Evolutionary conservation across 768 basidiomycete genomes (phyloP), one percentile per base, ranked within the genome.

Genomic region (Trametes cubensis): DNA sequence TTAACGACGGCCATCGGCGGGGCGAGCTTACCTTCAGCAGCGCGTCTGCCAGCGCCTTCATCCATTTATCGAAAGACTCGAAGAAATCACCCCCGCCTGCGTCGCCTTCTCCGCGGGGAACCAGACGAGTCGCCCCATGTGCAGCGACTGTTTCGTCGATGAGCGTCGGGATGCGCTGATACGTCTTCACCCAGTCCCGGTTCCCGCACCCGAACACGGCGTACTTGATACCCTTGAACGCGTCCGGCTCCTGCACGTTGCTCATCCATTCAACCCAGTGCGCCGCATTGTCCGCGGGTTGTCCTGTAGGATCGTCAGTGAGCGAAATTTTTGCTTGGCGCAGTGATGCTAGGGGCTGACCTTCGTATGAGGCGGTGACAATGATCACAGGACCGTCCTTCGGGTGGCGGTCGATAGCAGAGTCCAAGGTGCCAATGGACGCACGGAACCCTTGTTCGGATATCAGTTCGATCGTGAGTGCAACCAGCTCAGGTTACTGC

Each of bases 151-250:
- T 59, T 26, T 64, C 67, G 65, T 82, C 81, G 58, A 76, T 70
- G 4, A 80, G 68, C 34, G 39, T 75, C 7, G 81, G 81, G 25
- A 83, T 77, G 26, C 76, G 76, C 64, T 81, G 80, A 69, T 76
- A 83, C 11, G 81, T 81, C 47, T 73, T 66, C 14, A 71, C 71
- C 81, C 81, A 83, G 62, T 83, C 81, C 40, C 71, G 74, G 68
- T 83, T 79, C 2, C 81, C 81, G 62, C 80, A 81, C 1, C 81
- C 81, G 60, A 83, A 82, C n/a, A 83, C 78, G 1, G 76, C 78
- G 56, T 74, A 83, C 28, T 68, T 67, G 26, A 79, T 70, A 28
- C 71, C 71, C 0, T 62, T 56, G 56, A 79, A 65, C 20, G 48
- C 52, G 49, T 69, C 66, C 21, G 58, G 40, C 28, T 61, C 69